Evolutionary conservation across 2,329 filamentous ascomycete genomes (phyloP).

Genomic region (Nemania sp.): DNA sequence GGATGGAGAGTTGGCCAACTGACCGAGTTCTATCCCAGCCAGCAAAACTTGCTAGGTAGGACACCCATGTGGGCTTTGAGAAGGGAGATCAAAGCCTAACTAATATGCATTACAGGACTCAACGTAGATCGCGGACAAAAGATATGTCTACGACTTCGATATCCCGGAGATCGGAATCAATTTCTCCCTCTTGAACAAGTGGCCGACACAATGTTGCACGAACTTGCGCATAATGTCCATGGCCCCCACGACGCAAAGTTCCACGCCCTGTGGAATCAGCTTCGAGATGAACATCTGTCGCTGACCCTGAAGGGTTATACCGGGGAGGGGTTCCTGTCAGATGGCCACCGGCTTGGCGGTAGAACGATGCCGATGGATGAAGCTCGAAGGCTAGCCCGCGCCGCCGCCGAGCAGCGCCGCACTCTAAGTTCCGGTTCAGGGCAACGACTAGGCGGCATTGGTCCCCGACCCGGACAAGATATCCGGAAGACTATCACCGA

Average conservation of each 20-base stretch:
- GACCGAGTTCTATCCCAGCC: constrained; percentile 85
- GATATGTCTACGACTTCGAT: constrained; percentile 85
- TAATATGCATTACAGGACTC: constrained; percentile 63
- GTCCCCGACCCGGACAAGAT: constrained; percentile 67
- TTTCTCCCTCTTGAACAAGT: constrained; percentile 86
- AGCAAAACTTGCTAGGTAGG: constrained; percentile 77
- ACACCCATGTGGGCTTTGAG: neutral
- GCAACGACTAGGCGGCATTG: constrained; percentile 76
- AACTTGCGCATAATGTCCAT: constrained; percentile 88
- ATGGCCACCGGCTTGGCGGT: constrained; percentile 80
- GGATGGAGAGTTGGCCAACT: constrained; percentile 83
- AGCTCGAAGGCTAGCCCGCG: constrained; percentile 78
- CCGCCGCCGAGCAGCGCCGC: constrained; percentile 77
- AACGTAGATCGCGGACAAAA: constrained; percentile 82
- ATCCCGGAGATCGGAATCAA: constrained; percentile 77
- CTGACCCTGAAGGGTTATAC: constrained; percentile 86
- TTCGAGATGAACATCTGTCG: constrained; percentile 85
- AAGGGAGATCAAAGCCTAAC: neutral
- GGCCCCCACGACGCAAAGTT: constrained; percentile 87
- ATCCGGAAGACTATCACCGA: constrained; percentile 78
- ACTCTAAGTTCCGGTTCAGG: constrained; percentile 71
- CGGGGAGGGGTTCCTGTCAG: constrained; percentile 85
- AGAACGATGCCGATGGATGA: constrained; percentile 75
- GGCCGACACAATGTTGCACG: constrained; percentile 92
- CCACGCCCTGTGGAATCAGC: constrained; percentile 87